Evolutionary conservation across 2,329 filamentous ascomycete genomes (phyloP).

Genomic region (Grosmannia clavigera): DNA sequence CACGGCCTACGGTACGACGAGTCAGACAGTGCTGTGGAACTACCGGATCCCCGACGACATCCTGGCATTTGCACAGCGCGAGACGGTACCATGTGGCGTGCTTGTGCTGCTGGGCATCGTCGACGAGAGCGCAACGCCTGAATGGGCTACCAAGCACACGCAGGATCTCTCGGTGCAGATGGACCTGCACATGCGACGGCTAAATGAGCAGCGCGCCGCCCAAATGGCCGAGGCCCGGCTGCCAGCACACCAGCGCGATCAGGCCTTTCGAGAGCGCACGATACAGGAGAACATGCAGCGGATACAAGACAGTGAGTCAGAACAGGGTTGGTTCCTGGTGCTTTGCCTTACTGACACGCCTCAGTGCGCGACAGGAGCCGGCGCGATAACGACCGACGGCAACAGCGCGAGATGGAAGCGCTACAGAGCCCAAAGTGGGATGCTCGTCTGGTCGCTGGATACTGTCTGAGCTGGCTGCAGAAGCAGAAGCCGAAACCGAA

Average conservation of each 20-base stretch:
- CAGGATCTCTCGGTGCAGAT: conserved; percentile 24
- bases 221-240: conserved; percentile 31
- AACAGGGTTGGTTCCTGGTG: not conserved
- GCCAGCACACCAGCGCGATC: conserved; percentile 26
- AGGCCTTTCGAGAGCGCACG: conserved; percentile 28
- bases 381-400: conserved; percentile 27
- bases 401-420: conserved; percentile 35
- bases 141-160: conserved; percentile 34
- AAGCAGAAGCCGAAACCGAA: not conserved
- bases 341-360: not conserved
- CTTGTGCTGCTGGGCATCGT: conserved; percentile 41
- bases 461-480: conserved; percentile 32
- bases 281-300: conserved; percentile 29
- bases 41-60: conserved; percentile 44
- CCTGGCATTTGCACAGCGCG: conserved; percentile 34
- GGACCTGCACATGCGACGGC: conserved; percentile 23
- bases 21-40: conserved; percentile 46
- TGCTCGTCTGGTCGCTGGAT: conserved; percentile 30
- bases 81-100: conserved; percentile 45
- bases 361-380: conserved; percentile 30
- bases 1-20: conserved; percentile 42
- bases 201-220: conserved; percentile 27
- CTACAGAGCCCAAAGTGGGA: conserved; percentile 43
- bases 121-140: conserved; percentile 37
- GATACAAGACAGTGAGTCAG: conserved; percentile 31